phyloP scores from a whole-genome alignment of 129 eudicot genomes.

The Flaveria bidentis region DNA sequence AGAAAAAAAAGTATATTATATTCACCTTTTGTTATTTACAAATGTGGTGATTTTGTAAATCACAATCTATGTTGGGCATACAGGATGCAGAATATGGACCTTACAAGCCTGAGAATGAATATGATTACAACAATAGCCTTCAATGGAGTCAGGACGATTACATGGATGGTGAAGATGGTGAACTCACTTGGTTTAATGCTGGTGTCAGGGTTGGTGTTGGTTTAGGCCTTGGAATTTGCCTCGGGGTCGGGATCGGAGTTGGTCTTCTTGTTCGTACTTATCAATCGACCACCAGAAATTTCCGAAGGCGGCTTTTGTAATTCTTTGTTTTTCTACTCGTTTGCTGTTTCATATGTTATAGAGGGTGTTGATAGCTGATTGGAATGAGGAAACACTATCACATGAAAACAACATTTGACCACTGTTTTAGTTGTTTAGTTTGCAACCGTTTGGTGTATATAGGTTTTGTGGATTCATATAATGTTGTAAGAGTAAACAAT shows the following conservation, averaged over 20 bases:
- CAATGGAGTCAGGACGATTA: constrained; percentile 62
- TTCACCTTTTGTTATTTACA: not conserved
- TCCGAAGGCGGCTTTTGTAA: constrained; percentile 63
- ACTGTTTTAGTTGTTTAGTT: not conserved
- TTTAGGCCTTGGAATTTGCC: constrained; percentile 80
- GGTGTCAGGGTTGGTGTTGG: constrained; percentile 93
- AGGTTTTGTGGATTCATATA: constrained; percentile 26
- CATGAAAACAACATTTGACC: constrained; percentile 11
- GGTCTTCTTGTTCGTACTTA: constrained; percentile 85
- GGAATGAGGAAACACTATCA: constrained; percentile 25
- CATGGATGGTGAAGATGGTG: constrained; percentile 84
- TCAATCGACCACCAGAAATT: constrained; percentile 63
- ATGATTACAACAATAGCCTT: constrained; percentile 41
- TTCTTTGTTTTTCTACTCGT: not conserved
- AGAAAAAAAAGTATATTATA: not conserved
- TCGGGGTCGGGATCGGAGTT: constrained; percentile 82
- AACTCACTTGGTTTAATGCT: constrained; percentile 85
- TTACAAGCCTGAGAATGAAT: constrained; percentile 59
- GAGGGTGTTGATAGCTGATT: constrained; percentile 37
- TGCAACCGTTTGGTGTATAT: constrained; percentile 26
- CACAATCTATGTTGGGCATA: constrained; percentile 17
- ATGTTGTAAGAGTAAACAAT: constrained; percentile 12
- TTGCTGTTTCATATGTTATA: constrained; percentile 24
- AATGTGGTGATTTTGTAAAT: not conserved
- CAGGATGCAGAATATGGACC: constrained; percentile 64